These are phyloP conservation scores for Dictyostelium intermedium DNA, from an alignment of 78 protist species.

Conservation along the genomic window DNA sequence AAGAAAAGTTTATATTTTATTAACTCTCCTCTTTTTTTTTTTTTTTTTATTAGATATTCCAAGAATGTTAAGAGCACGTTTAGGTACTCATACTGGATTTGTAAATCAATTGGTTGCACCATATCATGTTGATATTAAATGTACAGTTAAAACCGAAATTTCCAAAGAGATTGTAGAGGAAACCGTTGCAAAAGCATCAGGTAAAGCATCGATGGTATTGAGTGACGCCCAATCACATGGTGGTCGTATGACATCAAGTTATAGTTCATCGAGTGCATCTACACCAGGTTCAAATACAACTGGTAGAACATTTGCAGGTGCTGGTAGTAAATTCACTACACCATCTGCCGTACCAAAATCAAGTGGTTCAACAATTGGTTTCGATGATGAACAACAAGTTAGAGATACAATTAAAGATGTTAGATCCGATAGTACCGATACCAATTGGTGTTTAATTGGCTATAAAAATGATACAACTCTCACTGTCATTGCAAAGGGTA, in stretches of 20 bases:
- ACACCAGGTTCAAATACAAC: neutral
- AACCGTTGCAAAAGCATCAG: slow-evolving; percentile 37
- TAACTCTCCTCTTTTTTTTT: no score
- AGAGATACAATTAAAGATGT: slow-evolving; percentile 54
- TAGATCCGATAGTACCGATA: slow-evolving; percentile 26
- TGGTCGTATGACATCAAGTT: neutral
- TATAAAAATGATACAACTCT: slow-evolving; percentile 50
- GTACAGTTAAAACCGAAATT: slow-evolving; percentile 33
- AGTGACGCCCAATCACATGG: neutral
- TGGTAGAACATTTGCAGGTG: neutral
- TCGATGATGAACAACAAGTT: slow-evolving; percentile 16
- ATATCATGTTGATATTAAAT: slow-evolving; percentile 78
- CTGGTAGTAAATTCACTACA: slow-evolving; percentile 14
- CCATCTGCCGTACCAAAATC: slow-evolving; percentile 52
- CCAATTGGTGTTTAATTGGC: slow-evolving; percentile 72
- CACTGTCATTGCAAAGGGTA: slow-evolving; percentile 27
- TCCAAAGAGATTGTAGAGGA: slow-evolving; percentile 44
- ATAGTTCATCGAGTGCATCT: neutral
- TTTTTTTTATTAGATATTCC: slow-evolving; percentile 6
- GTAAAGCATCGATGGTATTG: slow-evolving; percentile 35
- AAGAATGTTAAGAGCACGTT: slow-evolving; percentile 76
- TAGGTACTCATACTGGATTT: slow-evolving; percentile 60
- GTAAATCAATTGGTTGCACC: slow-evolving; percentile 61
- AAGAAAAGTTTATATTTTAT: no score
- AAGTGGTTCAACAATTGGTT: neutral